Base-by-base conservation (phyloP, 352 stramenopile genomes). In the Phytophthora lateralis region DNA sequence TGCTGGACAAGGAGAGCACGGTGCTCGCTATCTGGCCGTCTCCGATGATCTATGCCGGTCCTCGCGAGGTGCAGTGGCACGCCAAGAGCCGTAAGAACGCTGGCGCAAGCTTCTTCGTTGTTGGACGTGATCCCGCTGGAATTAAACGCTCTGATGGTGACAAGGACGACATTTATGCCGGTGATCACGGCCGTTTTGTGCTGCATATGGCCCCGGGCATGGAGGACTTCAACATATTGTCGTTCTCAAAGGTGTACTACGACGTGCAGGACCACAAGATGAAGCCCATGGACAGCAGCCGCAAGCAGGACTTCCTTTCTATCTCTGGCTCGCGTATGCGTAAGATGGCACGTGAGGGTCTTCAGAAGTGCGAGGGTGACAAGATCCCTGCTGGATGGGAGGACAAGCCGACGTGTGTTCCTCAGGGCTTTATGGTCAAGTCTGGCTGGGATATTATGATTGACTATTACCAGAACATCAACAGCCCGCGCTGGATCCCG, bases 1-100 rank as follows among this genome's bases (percentile, higher is more conserved):
- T 98, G 87, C 83, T 99, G 14, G 94, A 99, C 80, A 94, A 95
- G 51, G 83, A 84, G n/a, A 98, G 88, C 48, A 99, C 97, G 1
- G 96, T 99, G 60, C 96, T 99, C 70, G 95, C 96, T 32, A 99
- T 99, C 63, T 99, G 97, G 97, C 97, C 97, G 27, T 95, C 96
- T 60, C 97, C 97, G 6, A 99, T 99, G 96, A 97, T 99, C 45
- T 99, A 99, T 76, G 97, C 95, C 24, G 97, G 97, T 11, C 97
- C 97, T 11, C 98, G 96, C 12, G 97, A 99, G 73, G 97, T 99
- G 38, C 89, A 99, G 72, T 99, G 98, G 85, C 97, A 99, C 77
- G 97, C 97, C 45, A 99, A 99, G 81, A 98, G 88, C 56, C 88
- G 97, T 45, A 95, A 97, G 66, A 98, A 95, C 45, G 97, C 95